Percentiles rank a stretch among this genome's conserved stretches.
Conservation (phyloP, 306 rosid genomes). For the Quercus mongolica region DNA sequence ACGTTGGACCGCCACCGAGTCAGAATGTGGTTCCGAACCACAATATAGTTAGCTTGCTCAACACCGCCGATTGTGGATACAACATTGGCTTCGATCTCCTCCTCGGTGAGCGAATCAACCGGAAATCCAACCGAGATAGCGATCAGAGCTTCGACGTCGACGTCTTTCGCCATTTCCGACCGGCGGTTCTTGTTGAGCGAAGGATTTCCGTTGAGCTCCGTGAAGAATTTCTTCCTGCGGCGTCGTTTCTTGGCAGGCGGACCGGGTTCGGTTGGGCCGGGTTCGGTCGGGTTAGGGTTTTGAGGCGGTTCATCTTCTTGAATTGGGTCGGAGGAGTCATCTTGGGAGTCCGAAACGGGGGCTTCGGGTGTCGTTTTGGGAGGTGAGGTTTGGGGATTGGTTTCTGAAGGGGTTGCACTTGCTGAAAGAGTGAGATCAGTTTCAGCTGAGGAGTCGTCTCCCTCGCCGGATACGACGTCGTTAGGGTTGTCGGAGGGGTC, state of each 20-base stretch:
- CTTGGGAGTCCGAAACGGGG: conserved; percentile 50
- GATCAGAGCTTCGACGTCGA: conserved; percentile 71
- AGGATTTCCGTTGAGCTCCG: conserved; percentile 49
- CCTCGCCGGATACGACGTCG: conserved; percentile 33
- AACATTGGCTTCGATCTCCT: conserved; percentile 83
- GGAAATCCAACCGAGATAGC: conserved; percentile 85
- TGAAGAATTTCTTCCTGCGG: conserved; percentile 89
- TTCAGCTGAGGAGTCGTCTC: conserved; percentile 26
- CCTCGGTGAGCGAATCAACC: conserved; percentile 81
- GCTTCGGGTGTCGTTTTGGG: conserved; percentile 39
- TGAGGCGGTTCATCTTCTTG: conserved; percentile 29
- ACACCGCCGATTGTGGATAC: conserved; percentile 75
- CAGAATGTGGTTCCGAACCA: conserved; percentile 74
- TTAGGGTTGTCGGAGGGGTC: conserved; percentile 29
- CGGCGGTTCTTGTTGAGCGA: conserved; percentile 60
- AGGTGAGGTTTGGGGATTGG: conserved; percentile 24
- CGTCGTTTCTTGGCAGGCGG: conserved; percentile 63
- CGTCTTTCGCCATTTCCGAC: conserved; percentile 60
- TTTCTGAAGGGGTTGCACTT: conserved; percentile 21
- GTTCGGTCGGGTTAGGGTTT: conserved; percentile 3
- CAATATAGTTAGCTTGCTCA: conserved; percentile 73
- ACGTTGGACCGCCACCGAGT: conserved; percentile 77
- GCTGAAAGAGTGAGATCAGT: conserved; percentile 44
- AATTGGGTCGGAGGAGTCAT: conserved; percentile 57
- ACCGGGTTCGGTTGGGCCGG: conserved; percentile 29